These are phyloP conservation scores for Yamadazyma kitorensis DNA, from an alignment of 805 yeast species.

Conservation along the genomic window DNA sequence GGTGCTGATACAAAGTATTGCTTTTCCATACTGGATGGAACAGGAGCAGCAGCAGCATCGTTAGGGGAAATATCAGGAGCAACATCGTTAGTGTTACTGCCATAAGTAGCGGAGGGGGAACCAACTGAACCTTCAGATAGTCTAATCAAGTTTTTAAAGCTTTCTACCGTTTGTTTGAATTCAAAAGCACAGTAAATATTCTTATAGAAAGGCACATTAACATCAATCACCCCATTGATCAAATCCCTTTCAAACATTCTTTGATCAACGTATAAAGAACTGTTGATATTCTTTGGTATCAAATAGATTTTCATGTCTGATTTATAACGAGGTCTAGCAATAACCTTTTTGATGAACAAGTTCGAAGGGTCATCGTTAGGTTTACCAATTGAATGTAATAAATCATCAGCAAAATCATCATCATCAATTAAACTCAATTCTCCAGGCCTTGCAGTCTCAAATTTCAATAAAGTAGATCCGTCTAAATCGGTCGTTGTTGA, in stretches of 20 bases:
- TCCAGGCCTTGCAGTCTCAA: conserved; percentile 57
- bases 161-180: conserved; percentile 9
- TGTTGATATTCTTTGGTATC: conserved; percentile 38
- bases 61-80: no score
- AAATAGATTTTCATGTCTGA: conserved; percentile 61
- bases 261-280: conserved; percentile 46
- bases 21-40: no score
- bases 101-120: not conserved
- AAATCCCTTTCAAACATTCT: conserved; percentile 53
- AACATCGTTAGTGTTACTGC: not conserved
- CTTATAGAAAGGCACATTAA: conserved; percentile 20
- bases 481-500: conserved; percentile 52
- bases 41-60: no score
- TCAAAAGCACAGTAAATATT: conserved; percentile 20
- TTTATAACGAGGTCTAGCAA: conserved; percentile 63
- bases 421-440: conserved; percentile 50
- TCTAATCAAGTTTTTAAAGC: conserved; percentile 1
- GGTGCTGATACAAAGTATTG: conserved; percentile 1
- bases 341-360: conserved; percentile 51
- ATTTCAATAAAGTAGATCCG: conserved; percentile 50
- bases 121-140: not conserved
- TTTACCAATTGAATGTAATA: conserved; percentile 37
- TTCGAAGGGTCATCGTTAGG: conserved; percentile 45
- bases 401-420: conserved; percentile 37
- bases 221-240: conserved; percentile 45